Base-by-base conservation (phyloP, 208 protist genomes). In the Eutreptiella sp. region DNA sequence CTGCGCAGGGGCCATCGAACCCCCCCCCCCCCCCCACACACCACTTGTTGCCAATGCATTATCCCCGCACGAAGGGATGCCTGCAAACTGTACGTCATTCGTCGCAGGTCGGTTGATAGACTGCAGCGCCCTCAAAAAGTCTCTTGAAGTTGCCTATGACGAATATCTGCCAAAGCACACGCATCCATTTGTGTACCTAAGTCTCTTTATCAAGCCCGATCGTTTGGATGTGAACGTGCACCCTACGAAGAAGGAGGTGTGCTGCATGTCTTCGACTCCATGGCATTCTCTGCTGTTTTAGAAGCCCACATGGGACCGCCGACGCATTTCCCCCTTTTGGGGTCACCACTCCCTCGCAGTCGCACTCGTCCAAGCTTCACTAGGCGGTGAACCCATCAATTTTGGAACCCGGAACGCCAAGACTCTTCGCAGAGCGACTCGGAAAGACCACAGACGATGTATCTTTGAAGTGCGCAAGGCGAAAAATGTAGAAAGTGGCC, bases 201-300 rank as follows among this genome's bases (percentile, higher is more conserved):
- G 79, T 19, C 64, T 99, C 34, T 77, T 66, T 0, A 68, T 99
- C 0, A 80, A 83, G 4, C 75, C 89, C 0, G 72, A 91, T 29
- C 76, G 85, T 19, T 66, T 99, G 0, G 96, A 99, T 76, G 94
- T 98, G n/a, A 99, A 99, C 70, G 89, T 98, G 46, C 95, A 99
- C 63, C 96, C 96, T 3, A 98, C 96, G 11, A 99, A 99, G 75
- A 78, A 89, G 46, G 89, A 96, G 67, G 87, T 94, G 4, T 72
- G 61, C 21, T 54, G n/a, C n/a, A n/a, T n/a, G n/a, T 92, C 14
- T 72, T 92, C 3, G 77, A 92, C 46, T 85, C 92, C 50, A 80
- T 86, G 33, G 67, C 79, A 27, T 72, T 91, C 45, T 27, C 48
- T 31, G 42, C n/a, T 4, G 34, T 52, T 9, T n/a, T 72, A 2